Base-by-base conservation (phyloP, 495 filamentous ascomycete species). In the Cercophora sp. region DNA sequence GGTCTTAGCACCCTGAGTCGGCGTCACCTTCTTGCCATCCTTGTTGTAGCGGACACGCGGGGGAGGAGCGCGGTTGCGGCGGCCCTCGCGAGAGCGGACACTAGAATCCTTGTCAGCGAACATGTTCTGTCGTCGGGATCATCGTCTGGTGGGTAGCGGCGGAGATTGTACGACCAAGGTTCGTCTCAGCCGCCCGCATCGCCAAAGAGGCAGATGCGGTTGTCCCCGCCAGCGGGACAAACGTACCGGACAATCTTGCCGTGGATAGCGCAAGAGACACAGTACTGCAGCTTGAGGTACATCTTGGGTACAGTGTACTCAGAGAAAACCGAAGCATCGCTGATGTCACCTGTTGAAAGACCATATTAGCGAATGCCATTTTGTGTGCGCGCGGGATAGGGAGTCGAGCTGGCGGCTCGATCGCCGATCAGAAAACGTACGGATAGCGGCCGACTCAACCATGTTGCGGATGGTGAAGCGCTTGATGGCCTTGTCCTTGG, bases 241-340 rank as follows among this genome's bases (percentile, higher is more conserved):
- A 81, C 89, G 73, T 87, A 98, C 93, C 93, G 92, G 73, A 99
- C 94, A 74, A 97, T 97, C 88, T 99, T 99, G 81, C 94, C 93
- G 81, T 97, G 93, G 67, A 99, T 97, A 63, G 93, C 93, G 79
- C 93, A 97, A 71, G 94, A 97, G 69, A 98, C 93, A 75, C 93
- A 99, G 88, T 99, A 99, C 82, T 99, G 93, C 72, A 99, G 86
- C 85, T 99, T 99, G 74, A 99, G 81, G 86, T 99, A 99, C 93
- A 99, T 99, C 85, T 99, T 99, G 75, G 93, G 93, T 73, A 99
- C 91, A 54, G 89, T 87, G 81, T 99, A 99, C 80, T 99, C 93
- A 59, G 87, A 77, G 82, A 96, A 97, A 74, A 99, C 93, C 62
- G 93, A 97, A 67, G 93, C 93, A 68, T 99, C 93, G 58, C 91